Evolutionary conservation across 179 eudicot genomes (phyloP), one percentile per base, ranked within the genome.

Genomic region (Spergularia azorica): DNA sequence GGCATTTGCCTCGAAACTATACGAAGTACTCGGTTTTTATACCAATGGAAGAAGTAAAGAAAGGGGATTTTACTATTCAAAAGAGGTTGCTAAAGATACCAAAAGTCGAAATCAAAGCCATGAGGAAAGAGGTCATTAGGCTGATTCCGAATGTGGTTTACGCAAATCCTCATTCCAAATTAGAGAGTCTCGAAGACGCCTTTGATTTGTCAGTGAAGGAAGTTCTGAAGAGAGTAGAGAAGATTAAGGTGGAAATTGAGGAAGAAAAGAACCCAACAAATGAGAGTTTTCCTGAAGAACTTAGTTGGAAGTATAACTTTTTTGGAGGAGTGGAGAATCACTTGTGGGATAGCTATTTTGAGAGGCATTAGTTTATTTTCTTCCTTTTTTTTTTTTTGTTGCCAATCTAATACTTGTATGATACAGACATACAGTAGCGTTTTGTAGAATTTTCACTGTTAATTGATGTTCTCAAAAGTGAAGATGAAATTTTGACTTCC

Each of bases 61-160:
- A 43, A 3, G 68, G 75, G 39, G 77, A 73, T 9, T 74, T 52
- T 1, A 78, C 72, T 54, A 84, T 88, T 32, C 77, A 88, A 17
- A 67, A 77, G 59, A 60, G 58, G 59, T 75, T 88, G 52, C 0
- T 38, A n/a, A 57, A 36, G 21, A 82, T 88, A 17, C 63, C 86
- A 1, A 58, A 75, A 6, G 76, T 77, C 9, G 56, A 75, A 20
- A 83, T 77, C 56, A 51, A 55, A 26, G 79, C 65, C 16, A 84
- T 84, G 89, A 86, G 91, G 74, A 80, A 84, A 65, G 84, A 88
- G 72, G 85, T 86, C 10, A 81, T 84, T 54, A 80, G 38, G 48
- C 36, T 88, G 62, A 86, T 88, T 46, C 91, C 89, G 0, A 81
- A 70, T 36, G 41, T 88, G 21, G 63, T 79, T 0, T 86, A 86